Evolutionary conservation across 345 rosid genomes (phyloP).

Genomic region (Eutrema yunnanense): DNA sequence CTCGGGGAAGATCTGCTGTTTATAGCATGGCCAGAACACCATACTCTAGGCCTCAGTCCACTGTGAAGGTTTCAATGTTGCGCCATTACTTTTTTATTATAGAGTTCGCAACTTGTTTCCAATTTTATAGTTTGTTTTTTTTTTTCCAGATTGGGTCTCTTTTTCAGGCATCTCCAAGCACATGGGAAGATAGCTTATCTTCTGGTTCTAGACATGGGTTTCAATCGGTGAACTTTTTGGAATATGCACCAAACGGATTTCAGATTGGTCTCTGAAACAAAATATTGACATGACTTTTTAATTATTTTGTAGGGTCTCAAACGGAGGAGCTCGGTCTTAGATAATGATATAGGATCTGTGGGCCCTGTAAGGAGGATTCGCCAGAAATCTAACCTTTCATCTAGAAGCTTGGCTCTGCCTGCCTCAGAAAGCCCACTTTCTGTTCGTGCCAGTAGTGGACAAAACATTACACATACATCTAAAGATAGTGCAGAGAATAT

Average conservation of each 20-base stretch:
- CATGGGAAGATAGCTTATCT: slow-evolving; percentile 39
- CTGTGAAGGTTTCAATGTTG: slow-evolving; percentile 49
- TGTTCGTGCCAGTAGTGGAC: slow-evolving; percentile 33
- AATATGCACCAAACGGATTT: neutral
- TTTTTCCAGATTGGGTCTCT: slow-evolving; percentile 39
- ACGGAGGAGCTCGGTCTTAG: slow-evolving; percentile 70
- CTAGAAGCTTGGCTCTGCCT: slow-evolving; percentile 40
- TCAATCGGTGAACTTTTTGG: slow-evolving; percentile 19
- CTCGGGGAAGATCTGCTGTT: slow-evolving; percentile 80
- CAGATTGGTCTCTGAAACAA: neutral
- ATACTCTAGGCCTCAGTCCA: slow-evolving; percentile 59
- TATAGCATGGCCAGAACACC: slow-evolving; percentile 91
- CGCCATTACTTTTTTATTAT: neutral
- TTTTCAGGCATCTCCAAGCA: slow-evolving; percentile 38
- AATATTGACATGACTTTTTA: neutral
- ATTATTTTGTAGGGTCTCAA: slow-evolving; percentile 54
- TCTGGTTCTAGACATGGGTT: slow-evolving; percentile 63
- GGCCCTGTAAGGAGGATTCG: slow-evolving; percentile 92
- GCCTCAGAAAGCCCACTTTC: slow-evolving; percentile 33
- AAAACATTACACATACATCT: slow-evolving; percentile 17
- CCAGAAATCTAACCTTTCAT: slow-evolving; percentile 67
- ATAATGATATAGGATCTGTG: slow-evolving; percentile 65
- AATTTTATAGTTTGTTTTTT: neutral
- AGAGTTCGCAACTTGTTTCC: neutral
- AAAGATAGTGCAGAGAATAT: slow-evolving; percentile 34